phyloP scores from a whole-genome alignment of 2,329 filamentous ascomycete genomes.

The Penicillium sp. region DNA sequence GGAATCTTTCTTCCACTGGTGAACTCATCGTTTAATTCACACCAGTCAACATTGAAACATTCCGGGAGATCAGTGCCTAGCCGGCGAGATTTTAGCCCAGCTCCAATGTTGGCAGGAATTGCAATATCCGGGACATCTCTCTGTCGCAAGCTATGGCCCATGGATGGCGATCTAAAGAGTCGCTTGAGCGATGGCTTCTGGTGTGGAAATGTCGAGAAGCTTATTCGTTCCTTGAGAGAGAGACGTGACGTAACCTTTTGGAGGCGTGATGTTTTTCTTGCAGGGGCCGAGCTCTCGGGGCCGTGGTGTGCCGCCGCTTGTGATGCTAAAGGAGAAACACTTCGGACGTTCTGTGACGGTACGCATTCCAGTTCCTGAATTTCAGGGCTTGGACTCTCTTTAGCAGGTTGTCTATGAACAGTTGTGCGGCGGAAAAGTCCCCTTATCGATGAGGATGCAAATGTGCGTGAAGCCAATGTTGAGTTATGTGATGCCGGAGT shows the following conservation, averaged over 20 bases:
- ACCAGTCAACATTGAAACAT: slow-evolving; percentile 68
- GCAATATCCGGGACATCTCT: slow-evolving; percentile 29
- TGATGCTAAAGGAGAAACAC: background rate
- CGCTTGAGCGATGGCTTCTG: slow-evolving; percentile 17
- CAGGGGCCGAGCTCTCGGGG: slow-evolving; percentile 10
- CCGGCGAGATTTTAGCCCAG: slow-evolving; percentile 73
- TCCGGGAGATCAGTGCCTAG: slow-evolving; percentile 71
- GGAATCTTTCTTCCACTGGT: slow-evolving; percentile 67
- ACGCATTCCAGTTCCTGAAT: background rate
- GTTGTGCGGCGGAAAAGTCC: slow-evolving; percentile 26
- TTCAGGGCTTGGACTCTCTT: background rate
- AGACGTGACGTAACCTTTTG: slow-evolving; percentile 21
- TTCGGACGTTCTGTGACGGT: background rate
- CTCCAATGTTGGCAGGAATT: slow-evolving; percentile 64
- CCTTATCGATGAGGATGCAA: slow-evolving; percentile 5
- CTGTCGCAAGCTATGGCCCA: slow-evolving; percentile 21
- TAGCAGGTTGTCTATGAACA: background rate
- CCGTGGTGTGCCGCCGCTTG: background rate
- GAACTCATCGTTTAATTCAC: slow-evolving; percentile 65
- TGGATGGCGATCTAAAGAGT: slow-evolving; percentile 24
- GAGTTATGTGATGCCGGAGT: background rate
- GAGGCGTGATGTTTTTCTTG: slow-evolving; percentile 15
- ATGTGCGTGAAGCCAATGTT: slow-evolving; percentile 3
- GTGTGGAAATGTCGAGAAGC: slow-evolving; percentile 21
- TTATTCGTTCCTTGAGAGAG: slow-evolving; percentile 23